A percentile compares a stretch with the other conserved stretches of the same genome.
Conservation (phyloP, 768 basidiomycete genomes). For the Hebeloma cylindrosporum region DNA sequence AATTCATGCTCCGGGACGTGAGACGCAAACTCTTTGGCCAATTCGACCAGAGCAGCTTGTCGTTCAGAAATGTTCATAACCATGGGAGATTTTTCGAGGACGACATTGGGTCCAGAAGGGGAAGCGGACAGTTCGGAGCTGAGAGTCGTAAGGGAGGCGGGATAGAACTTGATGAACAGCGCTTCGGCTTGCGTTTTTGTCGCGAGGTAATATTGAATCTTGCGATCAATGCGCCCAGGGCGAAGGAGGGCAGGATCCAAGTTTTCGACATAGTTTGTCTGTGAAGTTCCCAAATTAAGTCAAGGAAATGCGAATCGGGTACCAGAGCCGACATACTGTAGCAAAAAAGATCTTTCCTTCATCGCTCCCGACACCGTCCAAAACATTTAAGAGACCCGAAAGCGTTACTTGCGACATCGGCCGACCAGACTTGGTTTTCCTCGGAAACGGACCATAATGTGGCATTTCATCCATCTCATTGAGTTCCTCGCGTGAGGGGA, state of each 20-base stretch:
- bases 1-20: constrained; percentile 48
- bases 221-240: constrained; percentile 57
- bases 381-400: constrained; percentile 55
- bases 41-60: constrained; percentile 25
- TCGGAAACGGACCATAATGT: neutral
- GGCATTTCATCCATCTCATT: constrained; percentile 14
- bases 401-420: constrained; percentile 44
- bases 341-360: constrained; percentile 64
- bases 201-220: constrained; percentile 50
- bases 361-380: constrained; percentile 61
- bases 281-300: neutral
- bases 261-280: constrained; percentile 56
- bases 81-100: neutral
- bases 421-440: constrained; percentile 10
- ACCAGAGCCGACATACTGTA: constrained; percentile 51
- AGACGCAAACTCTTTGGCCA: constrained; percentile 43
- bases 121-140: constrained; percentile 17
- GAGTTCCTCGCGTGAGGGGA: constrained; percentile 45
- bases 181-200: constrained; percentile 45
- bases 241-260: constrained; percentile 58
- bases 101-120: neutral
- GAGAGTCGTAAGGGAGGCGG: constrained; percentile 27
- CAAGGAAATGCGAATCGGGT: no score
- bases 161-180: constrained; percentile 54
- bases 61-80: constrained; percentile 1